Conservation (phyloP, 2,329 filamentous ascomycete genomes). For the Pestalotiopsis sp. region DNA sequence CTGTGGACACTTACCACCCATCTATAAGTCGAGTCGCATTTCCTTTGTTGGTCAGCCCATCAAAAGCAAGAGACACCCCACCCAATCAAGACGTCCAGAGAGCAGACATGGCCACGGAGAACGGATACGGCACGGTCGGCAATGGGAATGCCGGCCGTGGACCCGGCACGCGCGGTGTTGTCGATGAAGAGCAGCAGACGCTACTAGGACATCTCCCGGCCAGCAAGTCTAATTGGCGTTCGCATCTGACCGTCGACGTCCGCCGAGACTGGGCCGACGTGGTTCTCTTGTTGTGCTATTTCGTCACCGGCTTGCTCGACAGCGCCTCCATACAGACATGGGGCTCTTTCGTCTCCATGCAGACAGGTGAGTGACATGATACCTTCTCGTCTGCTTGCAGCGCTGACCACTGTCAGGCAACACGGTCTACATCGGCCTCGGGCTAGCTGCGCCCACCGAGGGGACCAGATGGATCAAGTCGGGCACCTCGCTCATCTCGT, state of each 20-base stretch:
- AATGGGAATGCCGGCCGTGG: slow-evolving; percentile 15
- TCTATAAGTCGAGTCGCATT: not conserved
- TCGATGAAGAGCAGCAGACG: slow-evolving; percentile 35
- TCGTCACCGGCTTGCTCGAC: slow-evolving; percentile 77
- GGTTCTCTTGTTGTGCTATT: slow-evolving; percentile 70
- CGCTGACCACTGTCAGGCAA: slow-evolving; percentile 52
- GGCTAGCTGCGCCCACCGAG: slow-evolving; percentile 59
- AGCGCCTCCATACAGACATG: slow-evolving; percentile 76
- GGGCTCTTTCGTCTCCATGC: slow-evolving; percentile 83
- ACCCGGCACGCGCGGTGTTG: slow-evolving; percentile 20
- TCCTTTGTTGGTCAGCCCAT: not conserved
- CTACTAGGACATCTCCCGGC: slow-evolving; percentile 23
- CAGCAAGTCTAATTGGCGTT: slow-evolving; percentile 28
- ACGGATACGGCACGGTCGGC: slow-evolving; percentile 28
- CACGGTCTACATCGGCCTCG: slow-evolving; percentile 77
- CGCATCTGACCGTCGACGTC: slow-evolving; percentile 47
- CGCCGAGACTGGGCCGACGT: slow-evolving; percentile 66
- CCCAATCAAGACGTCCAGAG: not conserved
- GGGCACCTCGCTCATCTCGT: slow-evolving; percentile 67
- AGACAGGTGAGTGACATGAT: slow-evolving; percentile 59
- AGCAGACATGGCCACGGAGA: slow-evolving; percentile 24
- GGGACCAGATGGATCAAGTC: slow-evolving; percentile 71
- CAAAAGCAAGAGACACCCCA: not conserved
- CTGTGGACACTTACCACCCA: not conserved
- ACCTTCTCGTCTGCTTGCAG: not conserved